phyloP scores from a whole-genome alignment of 139 green algal species.

The Chlamydomonas sp. region DNA sequence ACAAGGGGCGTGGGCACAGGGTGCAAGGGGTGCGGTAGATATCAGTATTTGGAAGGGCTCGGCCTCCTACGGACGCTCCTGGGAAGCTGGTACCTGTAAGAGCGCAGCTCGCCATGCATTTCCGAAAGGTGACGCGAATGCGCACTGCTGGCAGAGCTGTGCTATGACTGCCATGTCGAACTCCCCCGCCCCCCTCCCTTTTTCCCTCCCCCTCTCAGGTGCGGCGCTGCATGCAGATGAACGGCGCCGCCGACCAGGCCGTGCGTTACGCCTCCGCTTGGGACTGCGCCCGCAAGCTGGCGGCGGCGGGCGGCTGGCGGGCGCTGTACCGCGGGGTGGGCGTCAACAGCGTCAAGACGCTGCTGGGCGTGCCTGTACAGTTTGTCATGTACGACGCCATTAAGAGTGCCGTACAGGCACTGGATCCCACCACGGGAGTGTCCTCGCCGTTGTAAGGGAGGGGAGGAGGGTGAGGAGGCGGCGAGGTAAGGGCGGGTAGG shows the following conservation, averaged over 20 bases:
- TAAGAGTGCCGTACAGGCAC: slow-evolving; percentile 48
- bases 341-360: slow-evolving; percentile 64
- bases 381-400: slow-evolving; percentile 70
- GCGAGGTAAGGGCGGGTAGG: too few relatives aligned
- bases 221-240: slow-evolving; percentile 70
- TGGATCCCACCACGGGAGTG: slow-evolving; percentile 64
- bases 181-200: not conserved
- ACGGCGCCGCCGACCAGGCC: slow-evolving; percentile 35
- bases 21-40: too few relatives aligned
- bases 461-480: too few relatives aligned
- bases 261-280: slow-evolving; percentile 36
- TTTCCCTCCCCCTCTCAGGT: not conserved
- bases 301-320: slow-evolving; percentile 20
- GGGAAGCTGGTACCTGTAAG: too few relatives aligned
- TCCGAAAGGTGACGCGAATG: too few relatives aligned
- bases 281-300: slow-evolving; percentile 59
- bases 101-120: too few relatives aligned
- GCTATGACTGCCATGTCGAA: not conserved
- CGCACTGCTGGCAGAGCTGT: too few relatives aligned
- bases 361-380: slow-evolving; percentile 68
- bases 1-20: too few relatives aligned
- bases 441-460: slow-evolving; percentile 53
- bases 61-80: too few relatives aligned
- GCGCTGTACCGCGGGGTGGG: slow-evolving; percentile 64
- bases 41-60: too few relatives aligned